phyloP scores from a whole-genome alignment of 2,329 filamentous ascomycete species.

The Xylariaceae sp. region DNA sequence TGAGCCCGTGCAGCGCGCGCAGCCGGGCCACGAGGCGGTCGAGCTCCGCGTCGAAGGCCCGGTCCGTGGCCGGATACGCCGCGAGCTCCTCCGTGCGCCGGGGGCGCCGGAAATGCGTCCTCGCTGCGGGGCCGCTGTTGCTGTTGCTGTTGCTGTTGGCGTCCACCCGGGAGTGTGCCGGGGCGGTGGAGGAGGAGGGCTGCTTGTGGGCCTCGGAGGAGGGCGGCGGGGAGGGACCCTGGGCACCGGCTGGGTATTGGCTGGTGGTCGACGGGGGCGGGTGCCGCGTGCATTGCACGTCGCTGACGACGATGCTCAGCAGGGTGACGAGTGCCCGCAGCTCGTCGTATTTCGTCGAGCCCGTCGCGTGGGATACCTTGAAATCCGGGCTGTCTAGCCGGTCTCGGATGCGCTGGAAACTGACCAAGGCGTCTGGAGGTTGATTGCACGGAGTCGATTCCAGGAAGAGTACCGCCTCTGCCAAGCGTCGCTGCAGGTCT shows the following conservation, averaged over 20 bases:
- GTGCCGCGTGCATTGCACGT: conserved; percentile 36
- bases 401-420: conserved; percentile 35
- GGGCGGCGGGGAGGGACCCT: conserved; percentile 17
- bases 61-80: conserved; percentile 24
- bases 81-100: too few relatives aligned
- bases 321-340: conserved; percentile 59
- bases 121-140: conserved; percentile 25
- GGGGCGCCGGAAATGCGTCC: conserved; percentile 14
- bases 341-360: conserved; percentile 57
- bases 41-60: conserved; percentile 60
- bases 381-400: conserved; percentile 44
- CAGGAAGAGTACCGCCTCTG: conserved; percentile 54
- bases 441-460: conserved; percentile 34
- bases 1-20: conserved; percentile 50
- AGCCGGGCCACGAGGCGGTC: conserved; percentile 58
- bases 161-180: too few relatives aligned
- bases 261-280: not conserved
- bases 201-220: conserved; percentile 15
- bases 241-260: too few relatives aligned
- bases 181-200: not conserved
- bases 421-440: conserved; percentile 34
- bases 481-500: conserved; percentile 58
- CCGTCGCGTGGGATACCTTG: conserved; percentile 31
- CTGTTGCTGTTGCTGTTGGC: conserved; percentile 24
- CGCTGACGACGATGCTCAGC: conserved; percentile 68